Conservation (phyloP, 441 rosid species). For the Brassica hybrid region DNA sequence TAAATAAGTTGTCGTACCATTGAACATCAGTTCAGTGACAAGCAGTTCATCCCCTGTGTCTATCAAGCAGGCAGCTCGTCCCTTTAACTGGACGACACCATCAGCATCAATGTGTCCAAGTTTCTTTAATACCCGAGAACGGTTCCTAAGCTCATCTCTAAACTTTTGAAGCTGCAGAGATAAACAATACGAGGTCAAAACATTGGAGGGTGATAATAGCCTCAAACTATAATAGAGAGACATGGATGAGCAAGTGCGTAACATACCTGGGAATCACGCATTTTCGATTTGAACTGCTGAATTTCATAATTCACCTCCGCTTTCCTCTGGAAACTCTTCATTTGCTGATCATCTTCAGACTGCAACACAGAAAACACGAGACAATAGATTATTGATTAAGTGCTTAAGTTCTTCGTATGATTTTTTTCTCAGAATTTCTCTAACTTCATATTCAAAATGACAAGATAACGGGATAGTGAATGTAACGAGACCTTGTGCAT, state of each 20-base stretch:
- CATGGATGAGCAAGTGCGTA: slow-evolving; percentile 23
- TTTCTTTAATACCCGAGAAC: slow-evolving; percentile 93
- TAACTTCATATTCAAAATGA: slow-evolving; percentile 2
- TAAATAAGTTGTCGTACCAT: slow-evolving; percentile 26
- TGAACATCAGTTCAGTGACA: slow-evolving; percentile 97
- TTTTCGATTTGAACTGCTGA: slow-evolving; percentile 93
- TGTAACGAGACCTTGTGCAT: slow-evolving; percentile 69
- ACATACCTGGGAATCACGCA: slow-evolving; percentile 97
- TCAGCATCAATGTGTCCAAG: slow-evolving; percentile 94
- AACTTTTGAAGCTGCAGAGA: slow-evolving; percentile 87
- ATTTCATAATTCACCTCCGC: slow-evolving; percentile 95
- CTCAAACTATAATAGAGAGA: too few species aligned
- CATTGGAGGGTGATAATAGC: slow-evolving; percentile 1
- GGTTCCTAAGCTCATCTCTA: slow-evolving; percentile 93
- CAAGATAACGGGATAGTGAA: slow-evolving; percentile 9
- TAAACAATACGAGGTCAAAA: slow-evolving; percentile 24
- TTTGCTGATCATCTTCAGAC: slow-evolving; percentile 89
- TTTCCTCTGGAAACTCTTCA: slow-evolving; percentile 78
- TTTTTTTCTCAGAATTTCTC: slow-evolving; percentile 3
- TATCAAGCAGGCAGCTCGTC: slow-evolving; percentile 98
- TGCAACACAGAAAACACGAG: slow-evolving; percentile 44
- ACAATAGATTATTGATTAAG: neutral
- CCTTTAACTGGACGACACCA: slow-evolving; percentile 91
- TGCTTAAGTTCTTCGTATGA: slow-evolving; percentile 4
- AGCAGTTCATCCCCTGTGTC: slow-evolving; percentile 99